Evolutionary conservation across 2,329 filamentous ascomycete genomes (phyloP), one percentile per base, ranked within the genome.

Genomic region (Tolypocladium guangdongense): DNA sequence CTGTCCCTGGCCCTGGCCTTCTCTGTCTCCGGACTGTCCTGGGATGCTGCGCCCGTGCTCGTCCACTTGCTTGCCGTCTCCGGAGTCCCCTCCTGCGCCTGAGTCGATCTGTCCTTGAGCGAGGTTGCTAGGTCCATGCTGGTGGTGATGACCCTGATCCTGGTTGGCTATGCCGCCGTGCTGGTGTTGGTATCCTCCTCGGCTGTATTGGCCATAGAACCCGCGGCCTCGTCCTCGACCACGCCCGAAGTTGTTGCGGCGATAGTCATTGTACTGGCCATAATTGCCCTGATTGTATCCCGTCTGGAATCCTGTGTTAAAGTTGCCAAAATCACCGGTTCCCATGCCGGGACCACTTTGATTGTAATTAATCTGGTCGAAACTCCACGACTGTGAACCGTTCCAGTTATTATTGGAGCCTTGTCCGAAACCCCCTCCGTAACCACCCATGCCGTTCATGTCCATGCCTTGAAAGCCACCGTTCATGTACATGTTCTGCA

Each of bases 301-400:
- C 84, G 84, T 85, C 72, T 80, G 80, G 78, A 81, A 88, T 75
- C 84, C 84, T 78, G 83, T 78, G 78, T 87, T 86, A 82, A 85
- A 84, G 75, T 81, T 80, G 75, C 85, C 86, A 83, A 81, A 89
- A 75, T 88, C 86, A 87, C 84, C 83, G 78, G 79, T 78, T 74
- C 83, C 84, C 81, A 88, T 88, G 78, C 83, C 83, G 80, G 82
- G 80, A 81, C 83, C 83, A 87, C 83, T 89, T 87, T 86, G 76
- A 84, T 83, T 90, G 84, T 83, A 89, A 86, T 88, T 90, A 88
- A 88, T 86, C 86, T 87, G 85, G 78, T 83, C 82, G 78, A 83
- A 82, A 84, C 85, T 87, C 86, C 86, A 90, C 78, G 84, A 83
- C 76, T 88, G 84, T 75, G 86, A 85, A 77, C 80, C 80, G 78